A percentile compares a stretch with the other conserved stretches of the same genome.
These are phyloP conservation scores for Cenchrus fungigraminus DNA, from an alignment of 176 grass and related monocot species.

Conservation along the genomic window DNA sequence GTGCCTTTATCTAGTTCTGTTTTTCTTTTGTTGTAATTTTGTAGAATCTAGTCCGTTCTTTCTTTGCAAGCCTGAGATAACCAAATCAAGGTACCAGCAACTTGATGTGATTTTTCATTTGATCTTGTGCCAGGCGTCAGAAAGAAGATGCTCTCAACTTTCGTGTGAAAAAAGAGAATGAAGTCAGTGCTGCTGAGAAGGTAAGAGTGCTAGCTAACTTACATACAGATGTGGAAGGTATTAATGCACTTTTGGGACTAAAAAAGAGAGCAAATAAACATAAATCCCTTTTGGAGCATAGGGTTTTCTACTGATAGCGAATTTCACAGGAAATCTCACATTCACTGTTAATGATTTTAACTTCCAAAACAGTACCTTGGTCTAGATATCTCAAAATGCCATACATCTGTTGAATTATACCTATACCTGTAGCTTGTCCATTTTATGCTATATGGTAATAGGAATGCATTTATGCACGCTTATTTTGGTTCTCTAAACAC, in stretches of 20 bases:
- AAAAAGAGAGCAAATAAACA: slow-evolving; percentile 10
- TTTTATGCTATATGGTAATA: slow-evolving; percentile 27
- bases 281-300: slow-evolving; percentile 4
- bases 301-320: not conserved
- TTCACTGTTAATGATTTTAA: not conserved
- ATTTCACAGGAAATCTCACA: slow-evolving; percentile 8
- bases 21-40: slow-evolving; percentile 40
- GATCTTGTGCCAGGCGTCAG: slow-evolving; percentile 62
- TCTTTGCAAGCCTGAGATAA: slow-evolving; percentile 6
- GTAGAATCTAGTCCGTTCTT: not conserved
- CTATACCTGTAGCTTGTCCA: slow-evolving; percentile 14
- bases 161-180: slow-evolving; percentile 86
- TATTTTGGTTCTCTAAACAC: not conserved
- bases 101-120: slow-evolving; percentile 18
- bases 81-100: not conserved
- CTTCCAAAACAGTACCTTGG: not conserved
- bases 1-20: not conserved
- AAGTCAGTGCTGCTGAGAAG: slow-evolving; percentile 83
- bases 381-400: slow-evolving; percentile 8
- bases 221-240: not conserved
- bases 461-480: slow-evolving; percentile 20
- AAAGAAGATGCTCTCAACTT: slow-evolving; percentile 99
- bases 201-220: slow-evolving; percentile 45
- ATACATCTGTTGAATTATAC: not conserved
- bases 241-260: not conserved